Evolutionary conservation across 176 grass and related monocot species (phyloP).

Genomic region (Paspalum vaginatum): DNA sequence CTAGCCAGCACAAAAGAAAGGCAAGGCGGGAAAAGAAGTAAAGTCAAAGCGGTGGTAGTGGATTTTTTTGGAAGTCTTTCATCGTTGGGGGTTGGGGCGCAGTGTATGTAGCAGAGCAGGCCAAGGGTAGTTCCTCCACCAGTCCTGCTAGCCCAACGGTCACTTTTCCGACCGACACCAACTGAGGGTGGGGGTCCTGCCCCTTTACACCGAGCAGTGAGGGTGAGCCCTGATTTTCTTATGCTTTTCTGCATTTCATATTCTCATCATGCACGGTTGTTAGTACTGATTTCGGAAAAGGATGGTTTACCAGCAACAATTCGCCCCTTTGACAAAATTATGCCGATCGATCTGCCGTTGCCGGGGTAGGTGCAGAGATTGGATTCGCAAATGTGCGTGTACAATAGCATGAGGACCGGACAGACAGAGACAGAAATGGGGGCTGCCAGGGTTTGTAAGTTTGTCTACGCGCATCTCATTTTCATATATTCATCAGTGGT

Average conservation of each 20-base stretch:
- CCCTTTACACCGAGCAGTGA: background rate
- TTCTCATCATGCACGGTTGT: slow-evolving; percentile 16
- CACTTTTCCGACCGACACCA: slow-evolving; percentile 32
- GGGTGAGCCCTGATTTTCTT: background rate
- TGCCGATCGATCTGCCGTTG: slow-evolving; percentile 3
- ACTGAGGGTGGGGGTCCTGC: slow-evolving; percentile 25
- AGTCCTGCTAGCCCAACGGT: slow-evolving; percentile 31
- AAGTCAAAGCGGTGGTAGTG: slow-evolving; percentile 26
- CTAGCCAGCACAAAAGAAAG: background rate
- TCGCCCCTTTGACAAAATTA: background rate
- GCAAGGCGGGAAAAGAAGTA: background rate
- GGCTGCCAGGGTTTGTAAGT: background rate
- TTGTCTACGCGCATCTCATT: slow-evolving; percentile 2
- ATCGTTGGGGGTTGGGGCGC: background rate
- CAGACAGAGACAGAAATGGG: background rate
- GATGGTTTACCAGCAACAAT: slow-evolving; percentile 42
- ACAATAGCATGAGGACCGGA: slow-evolving; percentile 25
- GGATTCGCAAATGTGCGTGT: slow-evolving; percentile 25
- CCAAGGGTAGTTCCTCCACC: slow-evolving; percentile 19
- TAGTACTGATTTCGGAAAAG: slow-evolving; percentile 26
- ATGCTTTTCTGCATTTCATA: background rate
- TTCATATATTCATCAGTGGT: background rate
- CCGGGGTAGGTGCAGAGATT: slow-evolving; percentile 7
- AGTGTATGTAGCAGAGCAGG: background rate
- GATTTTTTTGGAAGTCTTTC: slow-evolving; percentile 26